Base-by-base conservation (phyloP, 139 green algal genomes). In the Auxenochlorella pyrenoidosa region DNA sequence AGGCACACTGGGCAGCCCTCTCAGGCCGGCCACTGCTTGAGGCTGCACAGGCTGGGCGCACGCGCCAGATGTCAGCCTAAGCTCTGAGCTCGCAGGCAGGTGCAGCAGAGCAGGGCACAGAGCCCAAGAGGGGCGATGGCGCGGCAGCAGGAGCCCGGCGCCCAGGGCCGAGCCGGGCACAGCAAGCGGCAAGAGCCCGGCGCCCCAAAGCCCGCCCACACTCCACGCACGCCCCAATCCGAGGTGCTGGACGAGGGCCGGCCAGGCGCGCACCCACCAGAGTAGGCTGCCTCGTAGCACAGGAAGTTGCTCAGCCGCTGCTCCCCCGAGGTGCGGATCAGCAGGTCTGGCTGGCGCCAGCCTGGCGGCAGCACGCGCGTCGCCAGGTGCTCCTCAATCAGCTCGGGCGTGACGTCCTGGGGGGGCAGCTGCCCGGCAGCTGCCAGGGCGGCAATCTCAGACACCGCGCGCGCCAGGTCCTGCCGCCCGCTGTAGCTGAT, bases 271-370 rank as follows among this genome's bases (percentile, higher is more conserved):
- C 43, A 12, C 13, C 12, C 79, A 85, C 79, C 94, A 1, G 93
- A 87, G 77, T 97, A 97, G 2, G 94, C 94, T 0, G 87, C 30
- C 34, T 97, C 89, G 86, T 89, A 97, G 66, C 95, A 83, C 44
- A 97, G 38, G 79, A 97, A 97, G 71, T 97, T 97, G 81, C 65
- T 91, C 24, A 97, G 82, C 47, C 94, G 89, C 87, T 90, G 75
- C 89, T 97, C 94, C 34, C 94, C 94, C 40, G 86, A 90, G 13
- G 94, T 96, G 18, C 94, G 82, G 6, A 97, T 92, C 3, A 97
- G 24, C 3, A 97, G 71, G 87, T 97, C 94, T 18, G 93, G 94
- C 26, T 94, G 58, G 4, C 66, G 82, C n/a, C 91, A 71, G 1
- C 3, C 75, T 15, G 60, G 28, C 38, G 82, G 82, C 38, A 89